Conservation (phyloP, 805 yeast genomes). For the Yarrowia sp. region DNA sequence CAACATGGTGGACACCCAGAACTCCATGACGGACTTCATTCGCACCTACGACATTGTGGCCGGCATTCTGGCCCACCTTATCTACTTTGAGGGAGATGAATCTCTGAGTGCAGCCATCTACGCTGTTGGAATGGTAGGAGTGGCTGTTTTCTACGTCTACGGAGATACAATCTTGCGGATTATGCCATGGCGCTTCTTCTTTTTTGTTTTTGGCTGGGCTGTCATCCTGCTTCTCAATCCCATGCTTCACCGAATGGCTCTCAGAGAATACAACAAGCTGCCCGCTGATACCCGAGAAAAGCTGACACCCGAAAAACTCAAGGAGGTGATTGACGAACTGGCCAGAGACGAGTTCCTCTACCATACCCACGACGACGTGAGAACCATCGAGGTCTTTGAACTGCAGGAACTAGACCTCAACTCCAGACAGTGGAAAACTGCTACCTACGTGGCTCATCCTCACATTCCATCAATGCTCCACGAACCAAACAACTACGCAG, state of each 20-base stretch:
- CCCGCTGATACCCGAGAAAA: background rate
- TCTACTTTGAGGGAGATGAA: constrained; percentile 60
- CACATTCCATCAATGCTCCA: constrained; percentile 18
- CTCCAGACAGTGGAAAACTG: constrained; percentile 34
- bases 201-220: constrained; percentile 51
- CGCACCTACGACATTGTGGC: constrained; percentile 55
- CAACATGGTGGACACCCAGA: constrained; percentile 80
- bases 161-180: constrained; percentile 34
- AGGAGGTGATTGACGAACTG: background rate
- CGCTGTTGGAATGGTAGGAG: constrained; percentile 27
- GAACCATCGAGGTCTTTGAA: constrained; percentile 51
- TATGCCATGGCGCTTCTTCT: constrained; percentile 41
- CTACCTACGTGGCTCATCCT: constrained; percentile 27
- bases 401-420: constrained; percentile 27
- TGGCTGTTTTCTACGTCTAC: constrained; percentile 34
- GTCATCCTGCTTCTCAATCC: constrained; percentile 31
- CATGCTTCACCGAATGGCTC: constrained; percentile 1
- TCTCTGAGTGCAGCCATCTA: constrained; percentile 31
- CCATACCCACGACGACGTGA: background rate
- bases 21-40: constrained; percentile 67
- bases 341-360: background rate
- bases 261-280: constrained; percentile 7
- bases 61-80: constrained; percentile 50
- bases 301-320: background rate
- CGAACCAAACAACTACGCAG: background rate